Evolutionary conservation across 768 basidiomycete genomes (phyloP), one percentile per base, ranked within the genome.

Genomic region (Fibroporia radiculosa): DNA sequence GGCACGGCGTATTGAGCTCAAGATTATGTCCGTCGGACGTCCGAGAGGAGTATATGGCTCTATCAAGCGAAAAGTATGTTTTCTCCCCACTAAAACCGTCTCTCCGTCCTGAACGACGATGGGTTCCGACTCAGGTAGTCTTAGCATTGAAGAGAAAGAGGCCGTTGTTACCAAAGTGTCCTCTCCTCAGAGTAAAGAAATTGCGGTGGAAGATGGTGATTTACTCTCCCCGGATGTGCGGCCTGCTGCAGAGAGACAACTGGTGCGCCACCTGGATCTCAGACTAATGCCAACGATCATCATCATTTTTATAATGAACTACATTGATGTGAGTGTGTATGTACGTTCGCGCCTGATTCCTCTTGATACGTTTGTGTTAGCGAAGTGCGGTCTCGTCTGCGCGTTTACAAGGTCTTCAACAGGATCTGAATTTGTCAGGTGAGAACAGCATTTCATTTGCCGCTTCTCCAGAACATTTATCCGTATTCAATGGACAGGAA

Each of bases 291-390:
- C 77, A 0, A 74, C 74, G 0, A 71, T 83, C 29, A 63, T 78
- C 18, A 40, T 80, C 42, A 77, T 82, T 24, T 80, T 64, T 51
- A 71, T 83, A 45, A 75, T 82, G 76, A 83, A 82, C 51, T 80
- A 78, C 51, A 80, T 83, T 47, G 80, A 82, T 58, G 80, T 82
- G 47, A 48, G 63, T 53, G 0, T 24, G 54, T 48, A 18, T 13
- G 56, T 40, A 4, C 8, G 1, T 14, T 28, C 10, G 12, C 13
- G 22, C 8, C 27, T 31, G 6, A 35, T 39, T 31, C 3, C 16
- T 19, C 6, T 12, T 16, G 11, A 24, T 32, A 37, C 6, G 10
- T 13, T 23, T 14, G 20, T 26, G 8, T 31, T 23, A 70, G 68
- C 65, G 68, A 11, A 63, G 60, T 1, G 67, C 66, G 4, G 51